Conservation (phyloP, 331 rosid genomes). For the Spiraea crenata region DNA sequence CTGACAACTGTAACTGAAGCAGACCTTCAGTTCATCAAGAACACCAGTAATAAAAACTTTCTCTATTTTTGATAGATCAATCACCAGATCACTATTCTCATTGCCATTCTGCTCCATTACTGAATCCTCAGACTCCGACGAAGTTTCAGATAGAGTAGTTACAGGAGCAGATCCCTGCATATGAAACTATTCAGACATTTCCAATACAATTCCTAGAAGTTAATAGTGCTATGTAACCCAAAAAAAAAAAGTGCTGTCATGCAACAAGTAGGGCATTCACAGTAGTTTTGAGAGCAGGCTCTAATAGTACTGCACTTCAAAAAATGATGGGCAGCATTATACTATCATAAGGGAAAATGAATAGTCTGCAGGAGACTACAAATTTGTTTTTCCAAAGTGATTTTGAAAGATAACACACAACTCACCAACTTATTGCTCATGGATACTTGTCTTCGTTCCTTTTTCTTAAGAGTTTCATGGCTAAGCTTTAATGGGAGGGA, state of each 20-base stretch:
- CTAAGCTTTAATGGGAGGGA: neutral
- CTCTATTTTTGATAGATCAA: constrained; percentile 51
- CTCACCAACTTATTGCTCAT: neutral
- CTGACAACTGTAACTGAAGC: constrained; percentile 77
- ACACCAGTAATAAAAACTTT: constrained; percentile 74
- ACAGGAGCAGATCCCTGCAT: constrained; percentile 84
- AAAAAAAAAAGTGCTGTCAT: neutral
- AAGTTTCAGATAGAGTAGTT: constrained; percentile 72
- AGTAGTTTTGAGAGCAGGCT: too few species aligned
- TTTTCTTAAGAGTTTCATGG: neutral
- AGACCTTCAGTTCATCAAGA: constrained; percentile 88
- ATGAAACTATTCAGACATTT: constrained; percentile 21
- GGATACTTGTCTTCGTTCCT: neutral
- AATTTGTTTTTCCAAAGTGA: neutral
- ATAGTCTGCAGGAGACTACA: neutral
- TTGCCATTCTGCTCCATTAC: constrained; percentile 51
- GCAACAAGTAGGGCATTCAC: neutral
- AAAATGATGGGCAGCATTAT: neutral
- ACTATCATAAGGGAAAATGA: neutral
- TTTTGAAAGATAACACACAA: neutral
- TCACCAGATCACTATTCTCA: constrained; percentile 8
- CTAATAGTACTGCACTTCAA: neutral
- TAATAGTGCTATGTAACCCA: neutral
- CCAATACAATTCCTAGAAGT: neutral
- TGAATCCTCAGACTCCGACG: constrained; percentile 72